These are phyloP conservation scores for Trichodelitschia bisporula DNA, from an alignment of 495 filamentous ascomycete genomes.

Conservation along the genomic window DNA sequence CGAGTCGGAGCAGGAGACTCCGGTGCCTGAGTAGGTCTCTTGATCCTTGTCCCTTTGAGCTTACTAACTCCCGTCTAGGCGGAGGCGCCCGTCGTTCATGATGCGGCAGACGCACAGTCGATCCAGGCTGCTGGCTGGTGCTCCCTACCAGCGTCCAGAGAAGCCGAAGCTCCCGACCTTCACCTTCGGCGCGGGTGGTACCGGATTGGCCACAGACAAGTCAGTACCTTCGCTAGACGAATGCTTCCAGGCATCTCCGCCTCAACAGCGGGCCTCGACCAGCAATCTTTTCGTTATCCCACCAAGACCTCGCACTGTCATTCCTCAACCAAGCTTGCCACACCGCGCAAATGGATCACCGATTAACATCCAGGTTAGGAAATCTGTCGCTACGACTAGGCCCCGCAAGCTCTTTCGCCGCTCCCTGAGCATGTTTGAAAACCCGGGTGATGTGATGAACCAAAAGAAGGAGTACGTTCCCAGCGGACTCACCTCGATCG, in stretches of 20 bases:
- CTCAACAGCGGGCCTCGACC: slow-evolving; percentile 39
- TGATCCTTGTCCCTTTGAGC: too few species aligned
- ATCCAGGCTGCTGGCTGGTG: too few species aligned
- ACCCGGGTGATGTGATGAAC: slow-evolving; percentile 67
- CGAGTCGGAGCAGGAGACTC: too few species aligned
- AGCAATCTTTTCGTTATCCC: slow-evolving; percentile 25
- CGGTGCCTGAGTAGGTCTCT: too few species aligned
- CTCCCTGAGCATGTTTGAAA: slow-evolving; percentile 93
- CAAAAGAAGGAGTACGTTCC: slow-evolving; percentile 27
- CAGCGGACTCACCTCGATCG: slow-evolving; percentile 37
- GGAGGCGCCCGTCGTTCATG: too few species aligned
- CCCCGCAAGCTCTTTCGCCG: slow-evolving; percentile 73
- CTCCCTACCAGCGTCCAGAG: too few species aligned
- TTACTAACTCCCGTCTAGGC: too few species aligned
- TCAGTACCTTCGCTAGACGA: slow-evolving; percentile 45
- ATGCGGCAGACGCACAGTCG: too few species aligned
- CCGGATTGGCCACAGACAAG: slow-evolving; percentile 25
- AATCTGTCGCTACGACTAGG: slow-evolving; percentile 42
- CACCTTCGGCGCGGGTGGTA: slow-evolving; percentile 40
- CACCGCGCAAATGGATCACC: slow-evolving; percentile 45
- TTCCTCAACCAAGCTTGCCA: slow-evolving; percentile 24
- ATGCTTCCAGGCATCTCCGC: slow-evolving; percentile 57
- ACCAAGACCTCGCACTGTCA: slow-evolving; percentile 35
- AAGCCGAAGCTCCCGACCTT: slow-evolving; percentile 51
- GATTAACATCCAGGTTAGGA: slow-evolving; percentile 38